Conservation (phyloP, 2,329 filamentous ascomycete genomes). For the Mycosphaerella sp. region DNA sequence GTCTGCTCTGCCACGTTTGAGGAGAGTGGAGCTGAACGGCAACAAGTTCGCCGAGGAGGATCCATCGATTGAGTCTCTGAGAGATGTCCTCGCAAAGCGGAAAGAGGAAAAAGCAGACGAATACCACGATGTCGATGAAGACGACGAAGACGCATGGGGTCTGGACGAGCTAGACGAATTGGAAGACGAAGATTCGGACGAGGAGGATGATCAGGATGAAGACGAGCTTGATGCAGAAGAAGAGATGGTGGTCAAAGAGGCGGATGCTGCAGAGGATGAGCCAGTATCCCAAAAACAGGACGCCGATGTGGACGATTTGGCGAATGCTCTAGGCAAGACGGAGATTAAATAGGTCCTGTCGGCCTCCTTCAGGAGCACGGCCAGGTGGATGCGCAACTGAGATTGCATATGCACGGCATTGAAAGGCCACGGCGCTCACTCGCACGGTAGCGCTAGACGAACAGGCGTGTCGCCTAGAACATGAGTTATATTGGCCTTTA, state of each 20-base stretch:
- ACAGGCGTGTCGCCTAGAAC: neutral
- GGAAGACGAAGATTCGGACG: constrained; percentile 63
- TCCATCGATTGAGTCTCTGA: constrained; percentile 59
- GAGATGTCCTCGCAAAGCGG: constrained; percentile 47
- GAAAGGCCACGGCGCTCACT: neutral
- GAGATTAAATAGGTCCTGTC: constrained; percentile 27
- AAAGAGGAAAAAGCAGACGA: constrained; percentile 50
- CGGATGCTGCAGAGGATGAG: constrained; percentile 65
- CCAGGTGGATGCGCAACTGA: no score
- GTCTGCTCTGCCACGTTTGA: constrained; percentile 62
- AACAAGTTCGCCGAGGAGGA: constrained; percentile 93
- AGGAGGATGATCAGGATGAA: constrained; percentile 56
- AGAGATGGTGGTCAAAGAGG: constrained; percentile 63
- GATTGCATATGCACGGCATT: neutral
- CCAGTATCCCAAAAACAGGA: constrained; percentile 65
- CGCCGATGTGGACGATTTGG: constrained; percentile 73
- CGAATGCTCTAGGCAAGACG: constrained; percentile 68
- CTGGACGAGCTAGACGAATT: constrained; percentile 82
- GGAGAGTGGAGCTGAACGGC: constrained; percentile 87
- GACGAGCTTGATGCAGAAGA: constrained; percentile 55
- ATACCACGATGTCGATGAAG: constrained; percentile 50
- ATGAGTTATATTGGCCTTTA: neutral
- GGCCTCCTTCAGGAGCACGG: no score
- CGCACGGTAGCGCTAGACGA: neutral
- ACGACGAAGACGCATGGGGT: constrained; percentile 76